phyloP scores from a whole-genome alignment of 2,329 filamentous ascomycete species.

The Neurospora sp. region DNA sequence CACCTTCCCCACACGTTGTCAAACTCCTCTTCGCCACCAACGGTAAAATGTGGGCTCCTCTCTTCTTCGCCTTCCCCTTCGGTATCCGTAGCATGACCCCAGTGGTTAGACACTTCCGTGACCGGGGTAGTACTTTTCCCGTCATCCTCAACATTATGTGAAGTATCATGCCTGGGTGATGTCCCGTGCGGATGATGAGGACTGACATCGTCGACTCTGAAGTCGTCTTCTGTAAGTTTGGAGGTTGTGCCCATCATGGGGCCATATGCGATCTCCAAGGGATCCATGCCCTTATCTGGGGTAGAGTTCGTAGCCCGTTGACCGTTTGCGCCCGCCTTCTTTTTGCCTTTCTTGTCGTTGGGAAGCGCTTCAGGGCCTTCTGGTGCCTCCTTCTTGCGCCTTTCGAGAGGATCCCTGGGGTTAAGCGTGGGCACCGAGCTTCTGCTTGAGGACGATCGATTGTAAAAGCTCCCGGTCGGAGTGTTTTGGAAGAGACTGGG shows the following conservation, averaged over 20 bases:
- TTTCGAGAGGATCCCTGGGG: constrained; percentile 13
- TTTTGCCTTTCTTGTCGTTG: constrained; percentile 18
- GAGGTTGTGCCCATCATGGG: constrained; percentile 16
- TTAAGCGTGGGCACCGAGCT: constrained; percentile 13
- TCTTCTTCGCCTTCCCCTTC: constrained; percentile 1
- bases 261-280: constrained; percentile 21
- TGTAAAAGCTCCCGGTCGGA: constrained; percentile 17
- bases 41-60: constrained; percentile 8
- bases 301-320: constrained; percentile 7
- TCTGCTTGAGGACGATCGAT: constrained; percentile 11
- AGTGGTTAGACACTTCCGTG: constrained; percentile 7
- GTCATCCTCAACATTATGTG: background rate
- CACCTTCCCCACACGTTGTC: constrained; percentile 18
- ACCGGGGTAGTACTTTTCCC: constrained; percentile 1
- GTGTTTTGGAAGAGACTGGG: constrained; percentile 25
- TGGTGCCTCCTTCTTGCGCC: constrained; percentile 17
- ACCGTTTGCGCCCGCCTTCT: constrained; percentile 12
- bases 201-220: constrained; percentile 16
- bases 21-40: constrained; percentile 16
- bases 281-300: constrained; percentile 14
- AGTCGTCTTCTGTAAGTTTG: constrained; percentile 18
- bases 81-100: constrained; percentile 1
- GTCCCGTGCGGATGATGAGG: constrained; percentile 14
- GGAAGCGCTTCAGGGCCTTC: constrained; percentile 14
- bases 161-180: constrained; percentile 6